Base-by-base conservation (phyloP, 2,329 filamentous ascomycete species). In the Pseudopithomyces chartarum region DNA sequence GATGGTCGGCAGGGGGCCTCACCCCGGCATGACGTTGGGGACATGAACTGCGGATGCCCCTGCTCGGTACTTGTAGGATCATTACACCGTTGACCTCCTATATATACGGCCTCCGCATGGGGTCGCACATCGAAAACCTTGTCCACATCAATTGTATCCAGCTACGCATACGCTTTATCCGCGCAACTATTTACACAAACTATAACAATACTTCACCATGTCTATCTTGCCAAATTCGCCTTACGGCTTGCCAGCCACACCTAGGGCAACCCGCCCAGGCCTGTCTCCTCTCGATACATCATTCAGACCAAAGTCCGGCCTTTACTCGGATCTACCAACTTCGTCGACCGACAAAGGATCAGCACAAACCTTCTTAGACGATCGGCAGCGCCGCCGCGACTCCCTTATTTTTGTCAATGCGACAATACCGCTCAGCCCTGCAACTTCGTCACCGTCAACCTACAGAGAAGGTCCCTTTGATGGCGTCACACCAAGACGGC, bases 351-450 rank as follows among this genome's bases (percentile, higher is more conserved):
- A 65, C 34, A 68, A 65, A 54, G 44, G 46, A 8, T 52, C 60
- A 33, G 53, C 57, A 40, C 59, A 63, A 38, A 50, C 42, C 13
- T 58, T 61, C 51, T 45, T 62, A 43, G 58, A 65, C 40, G 59
- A 52, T 20, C 59, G 65, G 6, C 44, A 52, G 13, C 65, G 63
- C 45, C 60, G 60, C 38, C 58, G 42, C 49, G 62, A 67, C 47
- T 69, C 68, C 0, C 53, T 69, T 20, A 73, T 75, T 55, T 75
- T 75, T 64, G 64, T 61, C 55, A 70, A 73, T 40, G 72, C 72
- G 1, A 73, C 68, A 1, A 72, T 75, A 43, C 72, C 72, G 1
- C 65, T 74, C 15, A 72, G 68, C 57, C 72, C 72, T 0, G 42
- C 56, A 2, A 61, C 63, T 0, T 64, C 70, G 0, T 56, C 61